Evolutionary conservation across 192 early-diverging fungal species (phyloP), one percentile per base, ranked within the genome.

Genomic region (Ambispora gerdemannii): DNA sequence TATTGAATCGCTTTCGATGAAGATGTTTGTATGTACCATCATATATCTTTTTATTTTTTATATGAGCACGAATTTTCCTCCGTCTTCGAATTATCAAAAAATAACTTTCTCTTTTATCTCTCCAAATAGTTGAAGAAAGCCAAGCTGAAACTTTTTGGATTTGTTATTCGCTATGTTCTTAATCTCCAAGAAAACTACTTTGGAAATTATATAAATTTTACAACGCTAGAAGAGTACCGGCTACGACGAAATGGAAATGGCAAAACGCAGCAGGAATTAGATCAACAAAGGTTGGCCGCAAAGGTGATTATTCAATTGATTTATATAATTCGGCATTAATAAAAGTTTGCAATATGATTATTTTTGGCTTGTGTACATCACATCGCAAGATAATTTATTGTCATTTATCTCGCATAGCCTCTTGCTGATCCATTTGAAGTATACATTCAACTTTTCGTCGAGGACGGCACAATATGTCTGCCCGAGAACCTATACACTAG

Each of bases 131-230:
- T 80, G 2, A 77, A 83, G 35, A 76, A 83, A 15, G 84, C 82
- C 0, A 79, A 75, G 33, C 63, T 87, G n/a, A 90, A 86, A 56
- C 32, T 89, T 3, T 89, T 86, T 73, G 92, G 90, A 7, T 85
- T 85, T 51, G 69, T 90, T 22, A 79, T 91, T 11, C 81, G 86
- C 19, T 86, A 88, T 51, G 69, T 91, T 7, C 75, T 93, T 17
- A 84, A 86, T 25, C 59, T 93, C 13, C 85, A 84, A 52, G 85
- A 87, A 35, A 93, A 93, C 51, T 93, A 92, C 71, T 76, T 88
- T 43, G 90, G 90, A 22, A 74, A 80, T 4, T 82, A 77, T 62
- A 59, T 81, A 7, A 80, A 87, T 59, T 87, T 88, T 75, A 74
- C 83, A 1, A 87, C 82, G 0, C 71, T 87, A 55, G 87, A 89